Conservation (phyloP, 2,329 filamentous ascomycete species). For the Endoconidiophora laricicola region DNA sequence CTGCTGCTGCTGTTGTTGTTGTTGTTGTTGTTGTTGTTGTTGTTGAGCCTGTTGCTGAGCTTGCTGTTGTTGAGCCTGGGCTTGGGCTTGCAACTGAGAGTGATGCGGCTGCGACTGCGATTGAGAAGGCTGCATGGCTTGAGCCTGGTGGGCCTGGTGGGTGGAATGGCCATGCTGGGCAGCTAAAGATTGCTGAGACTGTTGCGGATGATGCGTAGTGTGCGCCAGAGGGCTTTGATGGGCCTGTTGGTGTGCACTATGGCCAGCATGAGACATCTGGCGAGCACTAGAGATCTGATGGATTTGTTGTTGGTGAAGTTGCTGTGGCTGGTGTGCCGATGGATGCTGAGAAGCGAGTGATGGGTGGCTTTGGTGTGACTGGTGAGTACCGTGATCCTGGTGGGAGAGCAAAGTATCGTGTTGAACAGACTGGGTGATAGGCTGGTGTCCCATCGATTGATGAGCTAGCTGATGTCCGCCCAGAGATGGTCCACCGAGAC, state of each 20-base stretch:
- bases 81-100: constrained; percentile 10
- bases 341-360: constrained; percentile 18
- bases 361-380: constrained; percentile 17
- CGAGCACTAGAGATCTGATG: constrained; percentile 9
- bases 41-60: constrained; percentile 23
- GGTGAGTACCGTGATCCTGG: constrained; percentile 22
- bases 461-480: constrained; percentile 6
- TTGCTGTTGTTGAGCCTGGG: constrained; percentile 13
- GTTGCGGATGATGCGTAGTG: constrained; percentile 11
- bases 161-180: constrained; percentile 13
- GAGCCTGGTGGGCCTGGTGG: constrained; percentile 15
- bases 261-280: constrained; percentile 8
- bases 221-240: constrained; percentile 10
- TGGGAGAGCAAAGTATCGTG: constrained; percentile 29
- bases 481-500: constrained; percentile 1
- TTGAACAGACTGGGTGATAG: constrained; percentile 23
- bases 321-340: constrained; percentile 9
- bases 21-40: constrained; percentile 3
- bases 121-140: constrained; percentile 16
- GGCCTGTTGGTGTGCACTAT: constrained; percentile 10
- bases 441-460: constrained; percentile 6
- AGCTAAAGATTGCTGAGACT: constrained; percentile 12
- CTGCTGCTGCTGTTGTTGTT: constrained; percentile 4
- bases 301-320: constrained; percentile 9
- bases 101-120: constrained; percentile 16